phyloP scores from a whole-genome alignment of 768 basidiomycete genomes.

The Daedaleopsis nitida region DNA sequence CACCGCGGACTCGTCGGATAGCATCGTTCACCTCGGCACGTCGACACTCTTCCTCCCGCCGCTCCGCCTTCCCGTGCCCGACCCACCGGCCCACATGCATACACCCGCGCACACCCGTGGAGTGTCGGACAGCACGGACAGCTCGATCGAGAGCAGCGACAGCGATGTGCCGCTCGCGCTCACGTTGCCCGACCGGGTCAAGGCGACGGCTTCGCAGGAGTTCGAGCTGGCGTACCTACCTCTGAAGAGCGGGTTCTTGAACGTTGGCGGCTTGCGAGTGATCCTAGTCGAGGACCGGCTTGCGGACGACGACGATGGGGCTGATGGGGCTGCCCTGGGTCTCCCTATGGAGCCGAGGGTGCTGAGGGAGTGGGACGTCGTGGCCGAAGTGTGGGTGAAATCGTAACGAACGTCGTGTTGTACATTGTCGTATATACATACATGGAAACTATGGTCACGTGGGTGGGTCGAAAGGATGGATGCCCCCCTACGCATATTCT shows the following conservation, averaged over 20 bases:
- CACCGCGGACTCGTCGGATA: conserved; percentile 1
- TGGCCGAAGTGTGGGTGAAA: conserved; percentile 72
- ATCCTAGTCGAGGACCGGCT: conserved; percentile 61
- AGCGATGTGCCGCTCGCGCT: conserved; percentile 12
- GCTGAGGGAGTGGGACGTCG: conserved; percentile 71
- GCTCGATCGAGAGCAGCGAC: conserved; percentile 25
- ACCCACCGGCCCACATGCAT: not conserved
- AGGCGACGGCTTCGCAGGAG: conserved; percentile 47
- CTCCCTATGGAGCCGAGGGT: conserved; percentile 41
- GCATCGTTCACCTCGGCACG: conserved; percentile 30
- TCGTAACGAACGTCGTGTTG: conserved; percentile 17
- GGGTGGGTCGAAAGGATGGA: not conserved
- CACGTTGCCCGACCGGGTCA: conserved; percentile 23
- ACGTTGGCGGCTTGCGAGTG: conserved; percentile 72
- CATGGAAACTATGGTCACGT: no score
- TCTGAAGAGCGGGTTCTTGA: conserved; percentile 56
- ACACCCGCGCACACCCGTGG: conserved; percentile 16
- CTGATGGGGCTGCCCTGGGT: conserved; percentile 17
- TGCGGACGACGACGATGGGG: conserved; percentile 36
- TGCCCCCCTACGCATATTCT: not conserved
- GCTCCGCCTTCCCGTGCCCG: conserved; percentile 22
- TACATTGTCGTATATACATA: no score
- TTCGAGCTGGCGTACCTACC: conserved; percentile 70
- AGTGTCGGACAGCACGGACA: conserved; percentile 24
- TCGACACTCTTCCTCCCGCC: conserved; percentile 32